Evolutionary conservation across 805 yeast species (phyloP), one percentile per base, ranked within the genome.

Genomic region (Candida railenensis): DNA sequence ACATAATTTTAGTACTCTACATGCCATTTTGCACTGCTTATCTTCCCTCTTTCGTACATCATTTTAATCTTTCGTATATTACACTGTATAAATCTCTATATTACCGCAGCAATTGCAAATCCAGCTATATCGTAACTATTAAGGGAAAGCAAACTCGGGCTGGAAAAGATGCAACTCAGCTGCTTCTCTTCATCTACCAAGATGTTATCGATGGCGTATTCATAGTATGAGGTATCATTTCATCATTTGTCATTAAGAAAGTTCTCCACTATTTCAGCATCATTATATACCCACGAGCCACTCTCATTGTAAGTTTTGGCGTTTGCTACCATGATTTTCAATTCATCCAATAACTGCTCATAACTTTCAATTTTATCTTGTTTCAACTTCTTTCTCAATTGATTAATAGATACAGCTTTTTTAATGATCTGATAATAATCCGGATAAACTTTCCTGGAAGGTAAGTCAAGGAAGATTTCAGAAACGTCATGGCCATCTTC

Each of bases 371-470:
- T 63, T 46, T 57, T 60, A 20, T 64, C 71, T 41, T 62, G 64
- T 28, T 72, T 69, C 45, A 83, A 57, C 44, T 73, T 73, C 63
- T 78, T 81, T 48, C 67, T 70, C 45, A 86, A 68, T 52, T 74
- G 80, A 43, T 71, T 71, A 43, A 87, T 63, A 2, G 90, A 76
- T 20, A 83, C 78, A 2, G 91, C 90, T 45, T 67, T 65, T 51
- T 69, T 65, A 56, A 87, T 84, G 45, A 81, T 69, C 55, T 74
- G 69, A 60, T 85, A 92, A 63, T 92, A 92, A 65, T 92, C 97
- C 0, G 97, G 94, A 62, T 89, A 92, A 45, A 81, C 61, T 61
- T 79, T 78, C 52, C 78, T 77, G 0, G 91, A 77, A 2, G 98
- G 98, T 44, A 86, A 69, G 40, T 75, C 80, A 56, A 81, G 60